Percentiles rank a stretch among this genome's conserved stretches.
phyloP scores from a whole-genome alignment of 1,284 basidiomycete genomes.

The Hypsizygus ulmarius region DNA sequence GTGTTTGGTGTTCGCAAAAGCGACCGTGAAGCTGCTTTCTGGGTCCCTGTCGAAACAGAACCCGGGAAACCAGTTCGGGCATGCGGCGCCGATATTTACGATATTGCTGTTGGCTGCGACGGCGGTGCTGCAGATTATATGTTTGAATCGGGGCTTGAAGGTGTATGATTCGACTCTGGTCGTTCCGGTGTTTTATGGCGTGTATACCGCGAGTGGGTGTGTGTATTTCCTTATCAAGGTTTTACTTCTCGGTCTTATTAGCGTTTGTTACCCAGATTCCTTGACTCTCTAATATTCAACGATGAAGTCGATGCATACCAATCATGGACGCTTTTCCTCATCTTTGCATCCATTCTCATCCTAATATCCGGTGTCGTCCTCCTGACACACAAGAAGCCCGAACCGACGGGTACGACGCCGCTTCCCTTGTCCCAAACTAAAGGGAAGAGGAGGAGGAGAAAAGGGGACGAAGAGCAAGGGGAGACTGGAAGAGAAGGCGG shows the following conservation, averaged over 20 bases:
- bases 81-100: conserved; percentile 79
- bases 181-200: conserved; percentile 73
- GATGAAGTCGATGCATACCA: conserved; percentile 80
- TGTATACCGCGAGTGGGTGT: conserved; percentile 68
- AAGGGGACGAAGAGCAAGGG: conserved; percentile 35
- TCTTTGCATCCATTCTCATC: conserved; percentile 80
- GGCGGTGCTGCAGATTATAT: conserved; percentile 87
- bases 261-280: conserved; percentile 25
- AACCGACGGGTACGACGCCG: conserved; percentile 27
- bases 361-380: conserved; percentile 86
- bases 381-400: conserved; percentile 82
- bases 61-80: conserved; percentile 82
- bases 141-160: conserved; percentile 82
- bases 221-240: conserved; percentile 17
- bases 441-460: conserved; percentile 23
- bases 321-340: conserved; percentile 82
- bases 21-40: conserved; percentile 74
- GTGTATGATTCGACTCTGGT: conserved; percentile 78
- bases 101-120: conserved; percentile 77
- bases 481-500: conserved; percentile 23
- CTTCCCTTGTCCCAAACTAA: conserved; percentile 23
- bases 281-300: conserved; percentile 63
- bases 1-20: conserved; percentile 90
- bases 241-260: neutral
- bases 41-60: conserved; percentile 74